phyloP scores from a whole-genome alignment of 768 basidiomycete species.

The Boletus pseudo-olivaceus region DNA sequence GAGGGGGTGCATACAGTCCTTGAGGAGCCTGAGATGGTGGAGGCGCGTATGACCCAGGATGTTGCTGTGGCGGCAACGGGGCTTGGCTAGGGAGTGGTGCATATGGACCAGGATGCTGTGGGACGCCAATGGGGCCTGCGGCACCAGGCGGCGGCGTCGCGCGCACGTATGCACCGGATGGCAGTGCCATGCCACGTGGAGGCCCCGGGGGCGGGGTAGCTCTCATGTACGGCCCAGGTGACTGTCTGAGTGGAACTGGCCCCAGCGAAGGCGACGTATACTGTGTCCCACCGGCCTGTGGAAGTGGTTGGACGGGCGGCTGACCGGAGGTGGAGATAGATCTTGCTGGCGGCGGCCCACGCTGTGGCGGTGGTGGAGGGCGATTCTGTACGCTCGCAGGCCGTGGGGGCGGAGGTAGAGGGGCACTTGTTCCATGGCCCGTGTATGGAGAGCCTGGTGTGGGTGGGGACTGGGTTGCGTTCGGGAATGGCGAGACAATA shows the following conservation, averaged over 20 bases:
- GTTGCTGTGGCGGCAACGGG: constrained; percentile 15
- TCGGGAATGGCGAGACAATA: constrained; percentile 89
- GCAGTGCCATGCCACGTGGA: constrained; percentile 29
- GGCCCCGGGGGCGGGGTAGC: constrained; percentile 35
- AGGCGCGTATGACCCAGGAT: constrained; percentile 24
- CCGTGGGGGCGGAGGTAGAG: constrained; percentile 50
- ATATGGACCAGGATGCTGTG: constrained; percentile 31
- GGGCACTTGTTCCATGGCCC: constrained; percentile 34
- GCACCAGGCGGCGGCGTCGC: constrained; percentile 41
- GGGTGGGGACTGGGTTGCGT: constrained; percentile 46
- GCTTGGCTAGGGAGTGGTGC: constrained; percentile 18
- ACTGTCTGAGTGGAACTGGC: constrained; percentile 27
- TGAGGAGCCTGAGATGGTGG: constrained; percentile 25
- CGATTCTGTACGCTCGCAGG: constrained; percentile 39
- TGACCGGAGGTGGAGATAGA: constrained; percentile 27
- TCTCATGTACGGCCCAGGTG: constrained; percentile 35
- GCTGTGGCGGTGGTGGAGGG: constrained; percentile 45
- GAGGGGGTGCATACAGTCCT: constrained; percentile 30
- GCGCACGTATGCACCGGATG: constrained; percentile 34
- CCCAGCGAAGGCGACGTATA: constrained; percentile 30
- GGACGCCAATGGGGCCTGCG: constrained; percentile 19
- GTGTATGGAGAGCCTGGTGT: constrained; percentile 47
- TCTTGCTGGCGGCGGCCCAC: constrained; percentile 33
- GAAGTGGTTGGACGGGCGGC: constrained; percentile 40
- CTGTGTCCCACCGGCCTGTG: constrained; percentile 31